Base-by-base conservation (phyloP, 2,329 filamentous ascomycete species). In the Paecilomyces sp. region DNA sequence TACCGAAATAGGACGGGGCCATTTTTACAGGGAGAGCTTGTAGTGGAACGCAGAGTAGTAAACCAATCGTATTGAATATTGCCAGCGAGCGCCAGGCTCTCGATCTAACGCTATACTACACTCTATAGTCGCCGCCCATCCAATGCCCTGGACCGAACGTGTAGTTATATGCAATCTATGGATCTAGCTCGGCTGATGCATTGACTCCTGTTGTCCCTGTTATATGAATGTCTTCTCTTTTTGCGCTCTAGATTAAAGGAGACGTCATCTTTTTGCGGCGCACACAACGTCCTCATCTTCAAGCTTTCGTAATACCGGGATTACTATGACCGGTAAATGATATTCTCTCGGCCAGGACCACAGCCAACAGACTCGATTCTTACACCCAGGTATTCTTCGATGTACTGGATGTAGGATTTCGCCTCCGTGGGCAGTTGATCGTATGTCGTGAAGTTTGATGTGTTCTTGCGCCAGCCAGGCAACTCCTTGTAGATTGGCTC, bases 291-390 rank as follows among this genome's bases (percentile, higher is more conserved):
- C 41, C 15, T 9, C 2, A 47, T n/a, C 4, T 47, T 47, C n/a
- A 18, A 7, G 36, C 15, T 47, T n/a, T 8, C 41, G 15, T n/a
- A 9, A 47, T 9, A 9, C 41, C n/a, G 41, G 8, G 18, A n/a
- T 47, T 18, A 47, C 5, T 15, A 18, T n/a, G 4, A 22, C 8
- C 41, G 41, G 41, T 47, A 47, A 25, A 87, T 85, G 84, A 87
- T 86, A 70, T 84, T 81, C 63, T 86, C 83, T 63, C 84, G 76
- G 54, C 78, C 80, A 58, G 85, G 85, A 12, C 85, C 85, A 9
- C 84, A 85, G 47, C 85, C 85, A 68, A 88, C 85, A 77, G 83
- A 87, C 75, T 83, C 85, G 60, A 87, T 76, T 62, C 77, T 80
- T 50, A 87, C 80, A 55, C 80, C 83, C 58, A 84, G 79, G 62